Evolutionary conservation across 192 early-diverging fungal species (phyloP).

Genomic region (Thamnidium elegans): DNA sequence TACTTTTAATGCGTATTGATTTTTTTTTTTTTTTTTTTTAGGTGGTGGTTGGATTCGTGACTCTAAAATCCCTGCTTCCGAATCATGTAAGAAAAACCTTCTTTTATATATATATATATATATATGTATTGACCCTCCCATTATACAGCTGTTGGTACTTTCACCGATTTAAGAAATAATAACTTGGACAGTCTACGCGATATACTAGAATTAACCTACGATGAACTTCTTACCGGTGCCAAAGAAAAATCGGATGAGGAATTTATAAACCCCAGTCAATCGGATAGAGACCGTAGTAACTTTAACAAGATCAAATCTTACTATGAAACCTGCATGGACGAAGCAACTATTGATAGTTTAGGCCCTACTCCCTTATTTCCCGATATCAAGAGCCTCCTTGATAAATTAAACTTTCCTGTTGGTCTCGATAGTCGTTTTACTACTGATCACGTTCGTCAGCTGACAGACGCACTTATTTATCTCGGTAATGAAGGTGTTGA

Average conservation of each 20-base stretch:
- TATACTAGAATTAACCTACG: slow-evolving; percentile 48
- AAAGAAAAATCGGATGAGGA: slow-evolving; percentile 18
- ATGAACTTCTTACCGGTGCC: slow-evolving; percentile 16
- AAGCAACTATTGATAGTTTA: slow-evolving; percentile 37
- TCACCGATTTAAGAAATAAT: slow-evolving; percentile 18
- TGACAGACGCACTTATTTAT: slow-evolving; percentile 10
- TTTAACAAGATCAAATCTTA: slow-evolving; percentile 54
- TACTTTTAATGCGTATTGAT: background rate
- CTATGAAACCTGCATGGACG: slow-evolving; percentile 57
- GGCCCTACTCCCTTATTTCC: slow-evolving; percentile 41
- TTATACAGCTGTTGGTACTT: slow-evolving; percentile 17
- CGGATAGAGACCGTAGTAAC: slow-evolving; percentile 45
- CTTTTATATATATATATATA: background rate
- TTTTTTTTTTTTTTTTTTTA: slow-evolving; percentile 14
- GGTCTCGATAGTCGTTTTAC: too few species aligned
- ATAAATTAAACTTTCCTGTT: background rate
- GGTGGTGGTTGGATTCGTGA: slow-evolving; percentile 56
- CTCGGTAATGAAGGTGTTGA: slow-evolving; percentile 4
- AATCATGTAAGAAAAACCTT: slow-evolving; percentile 40
- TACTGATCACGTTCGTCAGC: background rate
- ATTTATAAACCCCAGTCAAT: background rate
- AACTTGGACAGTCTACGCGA: slow-evolving; percentile 40
- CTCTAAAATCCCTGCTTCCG: slow-evolving; percentile 58
- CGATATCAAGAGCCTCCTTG: slow-evolving; percentile 20
- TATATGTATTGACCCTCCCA: background rate